These are phyloP conservation scores for Yamadazyma diospyri DNA, from an alignment of 1,139 yeast species.

Conservation along the genomic window DNA sequence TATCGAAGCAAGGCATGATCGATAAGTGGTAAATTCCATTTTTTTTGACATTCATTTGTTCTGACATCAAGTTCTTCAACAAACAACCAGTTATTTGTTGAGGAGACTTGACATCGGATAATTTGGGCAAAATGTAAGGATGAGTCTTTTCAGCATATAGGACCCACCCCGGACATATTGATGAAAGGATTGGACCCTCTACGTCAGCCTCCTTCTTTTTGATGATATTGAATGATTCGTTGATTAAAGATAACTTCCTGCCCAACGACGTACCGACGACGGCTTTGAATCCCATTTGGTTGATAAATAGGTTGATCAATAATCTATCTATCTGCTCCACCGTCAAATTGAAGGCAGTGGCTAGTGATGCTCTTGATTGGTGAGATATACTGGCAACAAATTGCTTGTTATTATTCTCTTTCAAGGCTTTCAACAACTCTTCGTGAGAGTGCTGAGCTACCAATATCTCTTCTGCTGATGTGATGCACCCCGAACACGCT, in stretches of 20 bases:
- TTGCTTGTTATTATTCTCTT: conserved; percentile 18
- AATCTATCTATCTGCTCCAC: conserved; percentile 59
- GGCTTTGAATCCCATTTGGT: conserved; percentile 64
- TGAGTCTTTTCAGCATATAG: conserved; percentile 94
- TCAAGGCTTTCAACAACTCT: conserved; percentile 63
- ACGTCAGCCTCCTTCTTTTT: conserved; percentile 15
- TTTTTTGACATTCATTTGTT: conserved; percentile 30
- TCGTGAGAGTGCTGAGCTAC: conserved; percentile 88
- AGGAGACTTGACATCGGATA: conserved; percentile 75
- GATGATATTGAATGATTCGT: conserved; percentile 52
- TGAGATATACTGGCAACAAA: conserved; percentile 84
- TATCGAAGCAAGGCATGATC: conserved; percentile 96
- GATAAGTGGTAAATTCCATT: conserved; percentile 69
- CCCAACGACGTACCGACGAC: conserved; percentile 87
- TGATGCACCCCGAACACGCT: conserved; percentile 96
- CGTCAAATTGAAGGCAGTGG: conserved; percentile 58
- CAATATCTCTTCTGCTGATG: conserved; percentile 91
- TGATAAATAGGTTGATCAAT: conserved; percentile 54
- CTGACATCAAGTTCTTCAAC: conserved; percentile 55
- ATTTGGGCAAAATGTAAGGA: conserved; percentile 65
- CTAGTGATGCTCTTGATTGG: conserved; percentile 80
- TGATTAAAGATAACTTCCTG: conserved; percentile 63
- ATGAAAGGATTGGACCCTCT: conserved; percentile 50
- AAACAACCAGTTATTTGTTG: conserved; percentile 89
- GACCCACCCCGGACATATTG: conserved; percentile 96